Evolutionary conservation across 495 filamentous ascomycete species (phyloP).

Genomic region (Durotheca rogersii): DNA sequence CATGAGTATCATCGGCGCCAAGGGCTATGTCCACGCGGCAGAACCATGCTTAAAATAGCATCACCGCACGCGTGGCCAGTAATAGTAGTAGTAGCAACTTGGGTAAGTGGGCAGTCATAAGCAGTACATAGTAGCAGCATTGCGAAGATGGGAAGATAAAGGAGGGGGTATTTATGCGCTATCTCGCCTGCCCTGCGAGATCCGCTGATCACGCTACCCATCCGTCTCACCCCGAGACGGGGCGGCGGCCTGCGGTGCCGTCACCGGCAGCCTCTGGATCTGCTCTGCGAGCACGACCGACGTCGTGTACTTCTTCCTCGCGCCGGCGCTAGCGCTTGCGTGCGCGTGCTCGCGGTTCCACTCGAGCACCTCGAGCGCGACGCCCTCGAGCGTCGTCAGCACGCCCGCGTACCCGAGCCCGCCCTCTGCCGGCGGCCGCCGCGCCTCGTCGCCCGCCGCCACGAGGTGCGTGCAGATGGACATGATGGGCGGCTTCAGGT

Average conservation of each 20-base stretch:
- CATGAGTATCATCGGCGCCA: too few relatives aligned
- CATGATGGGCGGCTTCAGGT: conserved; percentile 56
- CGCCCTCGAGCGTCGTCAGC: conserved; percentile 55
- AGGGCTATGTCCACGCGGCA: too few relatives aligned
- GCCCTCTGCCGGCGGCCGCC: conserved; percentile 45
- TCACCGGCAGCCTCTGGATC: conserved; percentile 35
- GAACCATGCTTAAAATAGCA: conserved; percentile 3
- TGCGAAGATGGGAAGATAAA: too few relatives aligned
- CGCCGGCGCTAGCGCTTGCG: conserved; percentile 21
- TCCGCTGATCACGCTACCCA: too few relatives aligned
- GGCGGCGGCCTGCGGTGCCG: conserved; percentile 20
- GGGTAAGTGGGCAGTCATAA: too few relatives aligned
- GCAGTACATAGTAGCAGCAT: too few relatives aligned
- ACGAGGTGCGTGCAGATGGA: conserved; percentile 54
- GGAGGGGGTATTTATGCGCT: too few relatives aligned
- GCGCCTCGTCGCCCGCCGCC: conserved; percentile 48
- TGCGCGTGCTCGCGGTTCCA: conserved; percentile 49
- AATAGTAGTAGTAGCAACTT: too few relatives aligned
- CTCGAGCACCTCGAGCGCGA: conserved; percentile 54
- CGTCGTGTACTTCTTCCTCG: conserved; percentile 38
- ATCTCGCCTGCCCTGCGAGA: too few relatives aligned
- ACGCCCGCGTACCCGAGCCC: conserved; percentile 55
- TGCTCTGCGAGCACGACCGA: conserved; percentile 44
- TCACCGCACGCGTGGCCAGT: too few relatives aligned
- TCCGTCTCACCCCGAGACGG: conserved; percentile 4